Percentiles rank a stretch among this genome's conserved stretches.
Conservation (phyloP, 352 stramenopile species). For the Phytophthora cactorum region DNA sequence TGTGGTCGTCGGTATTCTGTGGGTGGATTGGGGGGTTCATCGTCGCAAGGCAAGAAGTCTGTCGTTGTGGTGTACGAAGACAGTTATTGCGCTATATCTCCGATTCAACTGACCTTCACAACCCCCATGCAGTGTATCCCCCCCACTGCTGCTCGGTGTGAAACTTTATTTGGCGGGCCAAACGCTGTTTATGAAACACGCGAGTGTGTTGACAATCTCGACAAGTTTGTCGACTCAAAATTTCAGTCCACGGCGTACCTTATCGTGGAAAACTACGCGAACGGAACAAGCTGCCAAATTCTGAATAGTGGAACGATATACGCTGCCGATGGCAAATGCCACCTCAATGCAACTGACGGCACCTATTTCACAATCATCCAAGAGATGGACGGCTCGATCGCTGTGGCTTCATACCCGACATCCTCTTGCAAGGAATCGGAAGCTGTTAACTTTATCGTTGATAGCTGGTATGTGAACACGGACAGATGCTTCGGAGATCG, state of each 20-base stretch:
- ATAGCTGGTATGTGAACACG: conserved; percentile 17
- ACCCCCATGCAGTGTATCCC: conserved; percentile 1
- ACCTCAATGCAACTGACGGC: conserved; percentile 2
- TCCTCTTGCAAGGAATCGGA: neutral
- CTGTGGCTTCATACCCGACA: conserved; percentile 3
- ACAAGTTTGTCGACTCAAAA: conserved; percentile 1
- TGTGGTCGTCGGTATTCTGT: conserved; percentile 5
- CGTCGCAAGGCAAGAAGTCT: conserved; percentile 5
- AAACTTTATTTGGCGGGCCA: neutral
- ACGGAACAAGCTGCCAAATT: conserved; percentile 14
- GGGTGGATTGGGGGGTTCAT: conserved; percentile 1
- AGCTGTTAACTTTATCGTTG: neutral
- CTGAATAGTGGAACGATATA: conserved; percentile 8
- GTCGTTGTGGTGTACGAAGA: conserved; percentile 14
- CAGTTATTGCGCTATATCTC: conserved; percentile 10
- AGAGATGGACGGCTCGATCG: neutral
- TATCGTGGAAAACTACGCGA: conserved; percentile 18
- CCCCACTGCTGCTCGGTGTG: neutral
- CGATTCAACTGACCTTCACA: conserved; percentile 1
- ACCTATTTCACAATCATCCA: conserved; percentile 8
- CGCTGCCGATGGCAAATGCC: conserved; percentile 18
- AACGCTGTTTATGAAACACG: conserved; percentile 9
- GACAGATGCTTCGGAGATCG: neutral
- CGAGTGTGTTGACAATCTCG: conserved; percentile 5
- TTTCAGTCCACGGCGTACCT: conserved; percentile 6